Conservation (phyloP, 208 protist genomes). For the Crithidia acanthocephali region DNA sequence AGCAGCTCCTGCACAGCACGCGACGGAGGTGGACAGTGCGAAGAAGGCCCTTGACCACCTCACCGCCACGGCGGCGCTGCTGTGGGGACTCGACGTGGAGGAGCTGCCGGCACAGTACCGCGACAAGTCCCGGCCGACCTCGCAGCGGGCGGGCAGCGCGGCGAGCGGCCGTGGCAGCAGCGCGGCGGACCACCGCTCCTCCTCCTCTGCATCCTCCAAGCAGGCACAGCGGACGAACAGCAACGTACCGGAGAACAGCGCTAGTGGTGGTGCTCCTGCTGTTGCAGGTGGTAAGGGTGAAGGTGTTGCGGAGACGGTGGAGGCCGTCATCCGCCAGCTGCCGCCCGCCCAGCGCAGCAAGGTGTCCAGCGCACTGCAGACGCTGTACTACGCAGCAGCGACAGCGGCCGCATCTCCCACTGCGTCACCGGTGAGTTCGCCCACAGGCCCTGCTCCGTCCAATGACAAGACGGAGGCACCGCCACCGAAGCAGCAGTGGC, state of each 20-base stretch:
- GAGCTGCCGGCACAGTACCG: constrained; percentile 26
- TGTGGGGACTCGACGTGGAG: constrained; percentile 23
- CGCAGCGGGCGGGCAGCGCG: constrained; percentile 12
- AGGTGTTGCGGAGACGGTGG: constrained; percentile 19
- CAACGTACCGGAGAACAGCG: neutral
- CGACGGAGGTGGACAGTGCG: constrained; percentile 8
- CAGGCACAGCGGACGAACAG: neutral
- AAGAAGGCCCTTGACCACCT: constrained; percentile 27
- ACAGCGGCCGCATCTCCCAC: neutral
- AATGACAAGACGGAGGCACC: neutral
- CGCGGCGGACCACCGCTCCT: constrained; percentile 1
- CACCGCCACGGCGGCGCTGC: constrained; percentile 11
- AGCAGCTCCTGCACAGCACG: constrained; percentile 33
- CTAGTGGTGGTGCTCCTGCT: neutral
- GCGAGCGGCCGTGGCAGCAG: constrained; percentile 5
- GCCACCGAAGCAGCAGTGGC: neutral
- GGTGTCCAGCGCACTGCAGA: constrained; percentile 20
- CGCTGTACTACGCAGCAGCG: constrained; percentile 20
- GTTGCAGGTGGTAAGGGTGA: neutral
- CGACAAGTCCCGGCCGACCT: constrained; percentile 14
- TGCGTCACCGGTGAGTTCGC: neutral
- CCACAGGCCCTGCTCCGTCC: neutral
- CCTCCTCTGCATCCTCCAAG: constrained; percentile 7
- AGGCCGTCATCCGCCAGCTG: constrained; percentile 16
- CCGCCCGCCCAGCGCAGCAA: constrained; percentile 19